Evolutionary conservation across 768 basidiomycete species (phyloP).

Genomic region (Collybiopsis luxurians): DNA sequence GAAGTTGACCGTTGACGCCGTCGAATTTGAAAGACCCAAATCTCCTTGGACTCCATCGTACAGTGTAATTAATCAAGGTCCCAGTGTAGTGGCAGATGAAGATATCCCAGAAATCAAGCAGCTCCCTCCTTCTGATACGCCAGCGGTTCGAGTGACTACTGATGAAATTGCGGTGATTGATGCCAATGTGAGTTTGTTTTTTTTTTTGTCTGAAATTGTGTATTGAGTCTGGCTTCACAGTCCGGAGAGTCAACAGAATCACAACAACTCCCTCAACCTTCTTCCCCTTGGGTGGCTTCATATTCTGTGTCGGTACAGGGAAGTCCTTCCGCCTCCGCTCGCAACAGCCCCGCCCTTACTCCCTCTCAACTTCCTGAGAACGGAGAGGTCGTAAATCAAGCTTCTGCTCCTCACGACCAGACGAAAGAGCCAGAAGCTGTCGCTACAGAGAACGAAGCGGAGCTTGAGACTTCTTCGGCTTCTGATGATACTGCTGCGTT

Average conservation of each 20-base stretch:
- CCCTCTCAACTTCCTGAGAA: neutral
- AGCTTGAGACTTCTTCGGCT: too few species aligned
- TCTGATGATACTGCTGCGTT: too few species aligned
- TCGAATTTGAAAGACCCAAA: slow-evolving; percentile 39
- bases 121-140: neutral
- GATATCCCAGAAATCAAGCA: slow-evolving; percentile 10
- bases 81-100: slow-evolving; percentile 26
- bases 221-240: too few species aligned
- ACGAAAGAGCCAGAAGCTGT: neutral
- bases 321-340: slow-evolving; percentile 10
- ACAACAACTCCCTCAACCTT: neutral
- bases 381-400: too few species aligned
- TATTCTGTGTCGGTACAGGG: slow-evolving; percentile 42
- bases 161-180: neutral
- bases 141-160: neutral
- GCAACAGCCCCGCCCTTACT: neutral
- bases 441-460: too few species aligned
- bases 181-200: neutral
- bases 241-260: too few species aligned
- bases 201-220: neutral
- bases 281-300: slow-evolving; percentile 36
- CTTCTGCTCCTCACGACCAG: too few species aligned
- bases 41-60: slow-evolving; percentile 55
- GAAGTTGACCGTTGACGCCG: neutral
- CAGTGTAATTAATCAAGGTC: slow-evolving; percentile 43